These are phyloP conservation scores for Aspergillus panamensis DNA, from an alignment of 495 filamentous ascomycete genomes.

Conservation along the genomic window DNA sequence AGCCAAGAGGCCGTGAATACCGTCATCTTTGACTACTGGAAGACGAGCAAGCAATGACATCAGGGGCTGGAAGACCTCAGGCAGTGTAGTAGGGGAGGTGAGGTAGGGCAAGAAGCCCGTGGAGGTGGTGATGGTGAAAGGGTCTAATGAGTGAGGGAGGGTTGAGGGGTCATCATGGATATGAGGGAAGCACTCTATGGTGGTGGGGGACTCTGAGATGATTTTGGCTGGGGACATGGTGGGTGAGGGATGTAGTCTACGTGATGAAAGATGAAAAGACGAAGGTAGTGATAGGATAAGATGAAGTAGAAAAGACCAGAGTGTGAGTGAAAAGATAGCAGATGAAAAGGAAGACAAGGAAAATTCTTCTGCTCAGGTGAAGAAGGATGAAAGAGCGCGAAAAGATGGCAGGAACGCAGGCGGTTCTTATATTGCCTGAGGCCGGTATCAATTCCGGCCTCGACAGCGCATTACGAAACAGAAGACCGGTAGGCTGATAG, in stretches of 20 bases:
- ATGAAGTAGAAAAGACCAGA: neutral
- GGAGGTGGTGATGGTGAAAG: conserved; percentile 84
- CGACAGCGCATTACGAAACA: conserved; percentile 36
- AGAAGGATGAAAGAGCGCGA: conserved; percentile 20
- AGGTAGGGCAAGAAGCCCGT: conserved; percentile 65
- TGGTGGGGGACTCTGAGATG: conserved; percentile 31
- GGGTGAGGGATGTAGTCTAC: neutral
- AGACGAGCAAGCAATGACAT: conserved; percentile 67
- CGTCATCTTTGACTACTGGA: conserved; percentile 66
- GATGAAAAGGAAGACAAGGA: conserved; percentile 17
- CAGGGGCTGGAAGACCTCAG: conserved; percentile 65
- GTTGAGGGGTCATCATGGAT: conserved; percentile 54
- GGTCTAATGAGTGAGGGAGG: conserved; percentile 54
- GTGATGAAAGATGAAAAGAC: neutral
- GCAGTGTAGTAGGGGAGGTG: conserved; percentile 42
- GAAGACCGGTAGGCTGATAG: conserved; percentile 30
- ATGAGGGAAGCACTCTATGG: conserved; percentile 53
- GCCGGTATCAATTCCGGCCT: conserved; percentile 65
- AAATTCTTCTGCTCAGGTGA: neutral
- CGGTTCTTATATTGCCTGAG: conserved; percentile 53
- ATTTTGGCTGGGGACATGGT: conserved; percentile 21
- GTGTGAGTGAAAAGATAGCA: conserved; percentile 22
- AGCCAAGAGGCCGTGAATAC: conserved; percentile 73
- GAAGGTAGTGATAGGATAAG: neutral
- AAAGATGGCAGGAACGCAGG: conserved; percentile 32